Conservation (phyloP, 1,139 yeast genomes). For the Diutina mesorugosa region DNA sequence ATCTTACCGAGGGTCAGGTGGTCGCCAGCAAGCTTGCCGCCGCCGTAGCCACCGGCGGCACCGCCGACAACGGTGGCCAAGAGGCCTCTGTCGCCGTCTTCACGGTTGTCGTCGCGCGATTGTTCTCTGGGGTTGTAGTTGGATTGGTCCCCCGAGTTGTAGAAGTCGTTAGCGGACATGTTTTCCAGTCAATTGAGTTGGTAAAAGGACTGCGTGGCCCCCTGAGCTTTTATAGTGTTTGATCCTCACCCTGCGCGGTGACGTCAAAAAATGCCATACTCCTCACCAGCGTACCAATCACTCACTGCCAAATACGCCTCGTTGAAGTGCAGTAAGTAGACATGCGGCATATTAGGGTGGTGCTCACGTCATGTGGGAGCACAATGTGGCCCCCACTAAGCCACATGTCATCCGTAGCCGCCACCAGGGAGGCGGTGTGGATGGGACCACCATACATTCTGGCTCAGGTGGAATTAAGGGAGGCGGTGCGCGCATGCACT, state of each 20-base stretch:
- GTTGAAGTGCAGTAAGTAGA: too few species aligned
- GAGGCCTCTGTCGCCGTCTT: background rate
- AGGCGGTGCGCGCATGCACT: background rate
- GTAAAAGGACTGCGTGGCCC: background rate
- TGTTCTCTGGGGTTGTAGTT: background rate
- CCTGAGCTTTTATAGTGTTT: background rate
- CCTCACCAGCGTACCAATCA: too few species aligned
- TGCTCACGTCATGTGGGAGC: background rate
- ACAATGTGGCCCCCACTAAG: background rate
- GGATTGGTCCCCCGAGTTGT: slow-evolving; percentile 2
- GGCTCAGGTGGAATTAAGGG: background rate
- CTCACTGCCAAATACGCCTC: too few species aligned
- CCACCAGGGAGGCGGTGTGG: background rate
- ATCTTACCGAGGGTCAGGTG: slow-evolving; percentile 34
- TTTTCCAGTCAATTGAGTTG: background rate
- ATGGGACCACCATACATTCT: too few species aligned
- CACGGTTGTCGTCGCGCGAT: background rate
- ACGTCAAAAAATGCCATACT: background rate
- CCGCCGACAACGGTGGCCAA: slow-evolving; percentile 1
- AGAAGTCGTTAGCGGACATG: slow-evolving; percentile 2
- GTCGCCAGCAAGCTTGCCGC: slow-evolving; percentile 6
- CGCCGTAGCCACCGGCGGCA: slow-evolving; percentile 25
- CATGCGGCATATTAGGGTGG: too few species aligned
- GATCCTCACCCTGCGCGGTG: background rate
- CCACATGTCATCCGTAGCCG: background rate